Evolutionary conservation across 768 basidiomycete species (phyloP).

Genomic region (Lactarius sp.): DNA sequence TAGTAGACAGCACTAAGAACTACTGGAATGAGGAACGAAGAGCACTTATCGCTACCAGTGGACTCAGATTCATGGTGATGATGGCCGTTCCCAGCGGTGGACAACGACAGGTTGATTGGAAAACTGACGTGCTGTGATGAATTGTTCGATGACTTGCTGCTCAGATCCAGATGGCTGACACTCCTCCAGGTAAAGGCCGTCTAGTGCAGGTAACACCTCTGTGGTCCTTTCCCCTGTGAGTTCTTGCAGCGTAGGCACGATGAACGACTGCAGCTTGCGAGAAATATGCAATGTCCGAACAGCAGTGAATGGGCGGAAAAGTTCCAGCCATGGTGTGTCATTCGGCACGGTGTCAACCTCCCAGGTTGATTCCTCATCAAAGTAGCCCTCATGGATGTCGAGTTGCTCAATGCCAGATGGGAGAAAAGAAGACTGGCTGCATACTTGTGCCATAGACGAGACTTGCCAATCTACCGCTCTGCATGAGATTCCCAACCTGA

Average conservation of each 20-base stretch:
- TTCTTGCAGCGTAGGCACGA: not conserved
- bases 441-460: not conserved
- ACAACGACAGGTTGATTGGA: not conserved
- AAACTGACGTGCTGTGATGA: not conserved
- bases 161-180: not conserved
- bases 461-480: not conserved
- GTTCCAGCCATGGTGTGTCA: not conserved
- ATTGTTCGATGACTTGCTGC: not conserved
- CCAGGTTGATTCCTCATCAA: not conserved
- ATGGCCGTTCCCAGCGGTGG: not conserved
- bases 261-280: not conserved
- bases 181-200: not conserved
- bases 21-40: too few species aligned
- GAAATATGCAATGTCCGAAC: not conserved
- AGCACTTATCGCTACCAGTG: too few species aligned
- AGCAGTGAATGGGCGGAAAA: not conserved
- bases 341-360: not conserved
- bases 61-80: too few species aligned
- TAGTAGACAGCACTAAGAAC: too few species aligned
- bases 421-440: not conserved
- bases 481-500: not conserved
- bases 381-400: not conserved
- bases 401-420: not conserved
- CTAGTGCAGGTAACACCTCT: not conserved
- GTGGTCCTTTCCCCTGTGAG: not conserved